Evolutionary conservation across 2,329 filamentous ascomycete species (phyloP).

Genomic region (Arthrobotrys megalospora): DNA sequence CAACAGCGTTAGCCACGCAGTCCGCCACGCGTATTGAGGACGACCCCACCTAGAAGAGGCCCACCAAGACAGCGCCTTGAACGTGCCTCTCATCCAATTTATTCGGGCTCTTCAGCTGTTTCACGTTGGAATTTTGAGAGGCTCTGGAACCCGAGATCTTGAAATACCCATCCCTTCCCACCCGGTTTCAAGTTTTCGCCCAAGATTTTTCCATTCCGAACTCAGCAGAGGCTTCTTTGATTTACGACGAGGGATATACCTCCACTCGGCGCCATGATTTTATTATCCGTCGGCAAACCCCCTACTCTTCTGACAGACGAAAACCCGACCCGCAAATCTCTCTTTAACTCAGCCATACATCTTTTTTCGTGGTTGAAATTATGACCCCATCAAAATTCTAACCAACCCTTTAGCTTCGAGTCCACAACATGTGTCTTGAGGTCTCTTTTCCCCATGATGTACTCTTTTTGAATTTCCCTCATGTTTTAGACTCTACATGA

Average conservation of each 20-base stretch:
- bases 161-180: not conserved
- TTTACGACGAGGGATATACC: too few species aligned
- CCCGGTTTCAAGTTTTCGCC: not conserved
- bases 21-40: not conserved
- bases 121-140: not conserved
- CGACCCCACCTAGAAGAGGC: not conserved
- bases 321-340: too few species aligned
- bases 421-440: not conserved
- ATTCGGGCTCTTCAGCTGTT: not conserved
- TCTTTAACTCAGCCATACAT: too few species aligned
- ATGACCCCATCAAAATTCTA: too few species aligned
- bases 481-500: not conserved
- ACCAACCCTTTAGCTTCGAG: not conserved
- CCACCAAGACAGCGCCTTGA: not conserved
- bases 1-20: slow-evolving; percentile 43
- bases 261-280: not conserved
- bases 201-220: not conserved
- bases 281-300: not conserved
- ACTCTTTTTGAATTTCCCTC: not conserved
- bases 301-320: not conserved
- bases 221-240: not conserved
- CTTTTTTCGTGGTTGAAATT: too few species aligned
- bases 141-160: slow-evolving; percentile 14
- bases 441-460: not conserved
- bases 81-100: not conserved